Evolutionary conservation across 768 basidiomycete species (phyloP), one percentile per base, ranked within the genome.

Genomic region (Mrakia frigida): DNA sequence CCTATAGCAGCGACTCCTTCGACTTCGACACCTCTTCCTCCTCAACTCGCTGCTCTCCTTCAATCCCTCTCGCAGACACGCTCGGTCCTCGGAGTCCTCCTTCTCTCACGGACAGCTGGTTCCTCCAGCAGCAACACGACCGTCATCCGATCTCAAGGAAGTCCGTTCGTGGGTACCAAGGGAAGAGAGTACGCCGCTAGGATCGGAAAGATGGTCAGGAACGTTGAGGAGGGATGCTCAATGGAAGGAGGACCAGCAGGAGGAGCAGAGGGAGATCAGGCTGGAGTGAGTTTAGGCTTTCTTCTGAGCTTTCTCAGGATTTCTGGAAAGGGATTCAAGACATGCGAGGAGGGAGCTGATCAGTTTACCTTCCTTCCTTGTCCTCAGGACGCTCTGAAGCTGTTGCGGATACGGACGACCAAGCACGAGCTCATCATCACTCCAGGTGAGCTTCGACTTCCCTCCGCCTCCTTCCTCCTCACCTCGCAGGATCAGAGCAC

Each of bases 351-450:
- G 7, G 25, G 76, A 9, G 56, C 67, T 72, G 56, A 73, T 33
- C 0, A n/a, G 0, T 6, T 63, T 73, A 65, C 52, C 56, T 65
- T 71, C 63, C 33, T 37, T 41, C 23, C 31, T 14, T 73, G n/a
- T 46, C 14, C 39, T 4, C 79, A 95, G 93, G 94, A 95, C 81
- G 90, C 92, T 35, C 86, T 96, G 63, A 88, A 89, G 77, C 92
- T 96, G 81, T 89, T 97, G 88, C 86, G 94, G 76, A 93, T 96
- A 84, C 88, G 94, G 69, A 96, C 94, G 76, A 92, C 89, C 82
- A 87, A 91, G 71, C 94, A 97, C 82, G 94, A 96, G 81, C 86
- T 97, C 75, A 92, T 97, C 90, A 94, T 97, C 77, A 92, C 94
- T 3, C 94, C 94, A 75, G 92, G 94, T 93, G 73, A 39, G 90